phyloP scores from a whole-genome alignment of 2,329 filamentous ascomycete species.

The Volutella citrinella region DNA sequence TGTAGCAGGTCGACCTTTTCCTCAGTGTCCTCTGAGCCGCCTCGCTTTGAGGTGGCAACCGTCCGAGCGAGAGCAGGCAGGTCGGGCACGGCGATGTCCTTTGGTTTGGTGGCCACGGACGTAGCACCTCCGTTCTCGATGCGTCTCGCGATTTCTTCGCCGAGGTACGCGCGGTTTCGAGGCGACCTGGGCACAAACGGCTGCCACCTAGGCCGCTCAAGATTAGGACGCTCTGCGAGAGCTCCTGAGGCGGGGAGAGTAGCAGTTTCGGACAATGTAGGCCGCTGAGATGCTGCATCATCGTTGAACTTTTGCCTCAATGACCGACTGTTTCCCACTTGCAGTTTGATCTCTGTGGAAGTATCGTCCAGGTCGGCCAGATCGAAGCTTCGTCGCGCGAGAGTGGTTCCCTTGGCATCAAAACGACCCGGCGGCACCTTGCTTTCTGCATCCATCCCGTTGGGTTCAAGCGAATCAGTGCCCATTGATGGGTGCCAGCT shows the following conservation, averaged over 20 bases:
- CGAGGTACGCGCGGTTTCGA: constrained; percentile 35
- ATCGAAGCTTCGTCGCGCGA: constrained; percentile 28
- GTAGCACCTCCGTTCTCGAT: constrained; percentile 28
- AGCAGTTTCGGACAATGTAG: constrained; percentile 14
- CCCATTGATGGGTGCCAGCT: constrained; percentile 28
- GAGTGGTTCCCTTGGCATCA: constrained; percentile 6
- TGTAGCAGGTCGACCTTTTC: constrained; percentile 43
- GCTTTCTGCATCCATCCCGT: constrained; percentile 4
- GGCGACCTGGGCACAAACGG: constrained; percentile 41
- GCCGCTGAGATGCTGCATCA: constrained; percentile 22
- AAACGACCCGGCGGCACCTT: background rate
- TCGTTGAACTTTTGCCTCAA: constrained; percentile 35
- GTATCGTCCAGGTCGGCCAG: constrained; percentile 16
- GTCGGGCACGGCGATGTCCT: constrained; percentile 23
- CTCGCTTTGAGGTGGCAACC: constrained; percentile 15
- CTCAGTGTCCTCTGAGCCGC: constrained; percentile 18
- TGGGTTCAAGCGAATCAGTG: constrained; percentile 9
- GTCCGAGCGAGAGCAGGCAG: constrained; percentile 26
- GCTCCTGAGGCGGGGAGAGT: constrained; percentile 12
- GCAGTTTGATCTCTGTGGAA: constrained; percentile 14
- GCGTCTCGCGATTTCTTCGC: constrained; percentile 29
- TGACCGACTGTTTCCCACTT: constrained; percentile 20
- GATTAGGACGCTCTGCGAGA: constrained; percentile 22
- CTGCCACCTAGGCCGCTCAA: constrained; percentile 38
- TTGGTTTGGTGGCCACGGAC: constrained; percentile 18